Evolutionary conservation across 345 rosid genomes (phyloP).

Genomic region (Brassica rapa): DNA sequence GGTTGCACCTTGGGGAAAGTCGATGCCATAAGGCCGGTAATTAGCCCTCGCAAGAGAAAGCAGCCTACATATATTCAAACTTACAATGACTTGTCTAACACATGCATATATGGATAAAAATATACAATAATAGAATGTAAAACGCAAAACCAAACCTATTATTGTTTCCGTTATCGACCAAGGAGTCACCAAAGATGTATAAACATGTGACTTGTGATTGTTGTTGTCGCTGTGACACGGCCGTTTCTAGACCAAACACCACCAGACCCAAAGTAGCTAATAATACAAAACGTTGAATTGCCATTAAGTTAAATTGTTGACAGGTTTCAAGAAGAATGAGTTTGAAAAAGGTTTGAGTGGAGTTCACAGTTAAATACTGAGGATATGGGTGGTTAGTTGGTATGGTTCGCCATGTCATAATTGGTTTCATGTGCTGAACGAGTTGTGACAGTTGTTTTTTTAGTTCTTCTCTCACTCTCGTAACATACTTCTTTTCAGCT

Average conservation of each 20-base stretch:
- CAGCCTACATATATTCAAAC: constrained; percentile 34
- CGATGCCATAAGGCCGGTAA: constrained; percentile 87
- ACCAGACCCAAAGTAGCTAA: constrained; percentile 33
- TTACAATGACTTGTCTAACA: background rate
- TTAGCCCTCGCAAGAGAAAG: constrained; percentile 75
- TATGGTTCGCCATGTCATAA: constrained; percentile 27
- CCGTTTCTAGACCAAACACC: constrained; percentile 29
- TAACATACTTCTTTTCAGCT: constrained; percentile 21
- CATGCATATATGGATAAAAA: background rate
- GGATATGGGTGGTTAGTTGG: constrained; percentile 29
- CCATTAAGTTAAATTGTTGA: constrained; percentile 14
- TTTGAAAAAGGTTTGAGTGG: constrained; percentile 19
- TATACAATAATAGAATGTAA: background rate
- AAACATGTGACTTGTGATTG: constrained; percentile 71
- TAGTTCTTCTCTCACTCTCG: background rate
- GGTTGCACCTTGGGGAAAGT: constrained; percentile 71
- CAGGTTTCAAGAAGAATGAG: constrained; percentile 12
- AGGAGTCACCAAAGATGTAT: constrained; percentile 86
- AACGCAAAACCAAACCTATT: constrained; percentile 43
- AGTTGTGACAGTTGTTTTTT: constrained; percentile 32
- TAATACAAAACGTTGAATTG: constrained; percentile 13
- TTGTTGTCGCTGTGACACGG: constrained; percentile 49
- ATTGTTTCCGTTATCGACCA: constrained; percentile 93
- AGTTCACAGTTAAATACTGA: constrained; percentile 20
- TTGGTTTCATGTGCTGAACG: constrained; percentile 34